Evolutionary conservation across 2,329 filamentous ascomycete species (phyloP).

Genomic region (Aureobasidium vineae): DNA sequence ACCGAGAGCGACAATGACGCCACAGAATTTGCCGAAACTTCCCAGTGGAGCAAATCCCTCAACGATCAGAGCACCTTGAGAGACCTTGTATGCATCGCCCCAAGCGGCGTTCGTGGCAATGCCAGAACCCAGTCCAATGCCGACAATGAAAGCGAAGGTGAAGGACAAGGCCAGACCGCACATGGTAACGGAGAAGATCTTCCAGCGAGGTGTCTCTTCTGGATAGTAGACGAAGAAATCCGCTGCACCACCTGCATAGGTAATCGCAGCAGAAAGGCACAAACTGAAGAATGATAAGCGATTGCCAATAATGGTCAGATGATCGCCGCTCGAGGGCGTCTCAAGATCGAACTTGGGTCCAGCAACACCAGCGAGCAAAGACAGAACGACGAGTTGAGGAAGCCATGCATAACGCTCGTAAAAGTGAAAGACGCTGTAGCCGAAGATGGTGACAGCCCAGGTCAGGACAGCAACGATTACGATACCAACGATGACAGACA

Average conservation of each 20-base stretch:
- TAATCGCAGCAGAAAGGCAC: slow-evolving; percentile 63
- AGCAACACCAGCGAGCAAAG: slow-evolving; percentile 61
- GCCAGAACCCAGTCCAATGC: slow-evolving; percentile 62
- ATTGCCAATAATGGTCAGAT: slow-evolving; percentile 54
- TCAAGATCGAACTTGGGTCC: slow-evolving; percentile 59
- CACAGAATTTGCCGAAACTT: slow-evolving; percentile 65
- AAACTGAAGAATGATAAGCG: slow-evolving; percentile 68
- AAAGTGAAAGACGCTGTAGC: slow-evolving; percentile 64
- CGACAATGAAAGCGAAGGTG: slow-evolving; percentile 60
- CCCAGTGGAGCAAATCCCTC: slow-evolving; percentile 60
- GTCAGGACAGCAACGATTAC: slow-evolving; percentile 62
- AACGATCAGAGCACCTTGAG: slow-evolving; percentile 64
- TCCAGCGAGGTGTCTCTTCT: slow-evolving; percentile 50
- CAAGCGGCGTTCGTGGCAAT: slow-evolving; percentile 54
- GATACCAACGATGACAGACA: slow-evolving; percentile 66
- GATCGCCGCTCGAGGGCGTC: slow-evolving; percentile 52
- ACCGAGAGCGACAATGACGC: slow-evolving; percentile 62
- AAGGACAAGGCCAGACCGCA: slow-evolving; percentile 58
- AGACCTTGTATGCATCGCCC: slow-evolving; percentile 56
- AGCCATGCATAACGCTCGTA: slow-evolving; percentile 69
- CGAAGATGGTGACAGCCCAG: slow-evolving; percentile 65
- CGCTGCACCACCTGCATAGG: slow-evolving; percentile 61
- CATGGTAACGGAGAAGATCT: slow-evolving; percentile 58
- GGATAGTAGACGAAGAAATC: slow-evolving; percentile 69
- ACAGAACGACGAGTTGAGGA: slow-evolving; percentile 60